Evolutionary conservation across 129 eudicot species (phyloP).

Genomic region (Ambrosia artemisiifolia): DNA sequence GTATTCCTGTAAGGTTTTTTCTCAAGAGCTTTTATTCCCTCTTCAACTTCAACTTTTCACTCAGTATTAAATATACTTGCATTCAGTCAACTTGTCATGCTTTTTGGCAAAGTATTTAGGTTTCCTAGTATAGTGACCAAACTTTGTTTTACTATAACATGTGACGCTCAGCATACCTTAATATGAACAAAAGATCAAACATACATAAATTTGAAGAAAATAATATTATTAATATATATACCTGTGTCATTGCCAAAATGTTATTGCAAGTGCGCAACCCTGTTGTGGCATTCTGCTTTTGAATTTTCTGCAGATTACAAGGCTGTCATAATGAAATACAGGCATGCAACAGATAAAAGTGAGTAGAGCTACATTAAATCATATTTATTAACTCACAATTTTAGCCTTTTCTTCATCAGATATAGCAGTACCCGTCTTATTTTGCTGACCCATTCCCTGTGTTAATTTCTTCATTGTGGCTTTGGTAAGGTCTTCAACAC

Average conservation of each 20-base stretch:
- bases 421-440: constrained; percentile 57
- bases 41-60: not conserved
- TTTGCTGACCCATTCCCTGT: constrained; percentile 85
- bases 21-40: not conserved
- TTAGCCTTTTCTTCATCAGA: constrained; percentile 78
- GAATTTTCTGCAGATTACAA: constrained; percentile 60
- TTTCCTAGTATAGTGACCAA: constrained; percentile 7
- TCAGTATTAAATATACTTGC: not conserved
- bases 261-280: constrained; percentile 94
- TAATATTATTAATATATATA: constrained; percentile 10
- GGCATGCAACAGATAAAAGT: constrained; percentile 24
- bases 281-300: constrained; percentile 79
- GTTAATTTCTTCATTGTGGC: constrained; percentile 78
- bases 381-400: constrained; percentile 62
- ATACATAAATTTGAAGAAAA: not conserved
- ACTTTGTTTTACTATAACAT: not conserved
- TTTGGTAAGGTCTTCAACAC: constrained; percentile 82
- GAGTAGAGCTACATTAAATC: constrained; percentile 12
- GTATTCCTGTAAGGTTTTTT: not conserved
- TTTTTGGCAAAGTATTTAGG: not conserved
- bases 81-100: not conserved
- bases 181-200: not conserved
- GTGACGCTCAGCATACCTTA: not conserved
- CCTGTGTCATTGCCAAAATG: constrained; percentile 92
- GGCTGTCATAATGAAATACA: constrained; percentile 29